Evolutionary conservation across 2,329 filamentous ascomycete genomes (phyloP).

Genomic region (Ascochyta koolunga): DNA sequence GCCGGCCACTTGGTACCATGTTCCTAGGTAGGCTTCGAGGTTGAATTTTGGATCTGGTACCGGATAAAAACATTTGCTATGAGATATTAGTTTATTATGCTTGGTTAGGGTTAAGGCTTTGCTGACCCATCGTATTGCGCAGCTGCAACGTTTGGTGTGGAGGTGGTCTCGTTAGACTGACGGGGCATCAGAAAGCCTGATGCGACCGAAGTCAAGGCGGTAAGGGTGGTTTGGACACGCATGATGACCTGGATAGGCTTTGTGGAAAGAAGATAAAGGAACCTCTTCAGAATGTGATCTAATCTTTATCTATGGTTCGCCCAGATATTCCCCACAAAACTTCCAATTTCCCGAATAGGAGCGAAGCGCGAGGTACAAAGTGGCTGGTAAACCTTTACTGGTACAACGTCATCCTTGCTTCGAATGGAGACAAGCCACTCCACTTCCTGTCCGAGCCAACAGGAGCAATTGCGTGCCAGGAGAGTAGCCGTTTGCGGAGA

Average conservation of each 20-base stretch:
- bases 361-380: conserved; percentile 15
- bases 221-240: conserved; percentile 26
- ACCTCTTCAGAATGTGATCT: too few relatives aligned
- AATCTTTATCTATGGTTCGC: not conserved
- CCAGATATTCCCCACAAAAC: conserved; percentile 10
- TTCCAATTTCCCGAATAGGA: conserved; percentile 9
- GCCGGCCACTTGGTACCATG: conserved; percentile 42
- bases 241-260: conserved; percentile 11
- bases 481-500: not conserved
- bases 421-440: conserved; percentile 11
- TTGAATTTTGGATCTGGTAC: conserved; percentile 33
- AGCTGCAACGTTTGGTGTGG: conserved; percentile 22
- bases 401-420: conserved; percentile 13
- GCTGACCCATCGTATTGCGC: conserved; percentile 32
- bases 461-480: not conserved
- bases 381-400: conserved; percentile 9
- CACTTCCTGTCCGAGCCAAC: conserved; percentile 16
- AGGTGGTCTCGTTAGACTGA: conserved; percentile 17
- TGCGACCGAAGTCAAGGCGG: conserved; percentile 23
- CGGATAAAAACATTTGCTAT: conserved; percentile 35
- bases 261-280: not conserved
- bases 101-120: not conserved
- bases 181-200: conserved; percentile 23
- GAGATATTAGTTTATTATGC: not conserved
- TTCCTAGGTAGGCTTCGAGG: conserved; percentile 34